Percentiles rank a stretch among this genome's conserved stretches.
These are phyloP conservation scores for Chamaecrista fasciculata DNA, from an alignment of 306 rosid species.

Conservation along the genomic window DNA sequence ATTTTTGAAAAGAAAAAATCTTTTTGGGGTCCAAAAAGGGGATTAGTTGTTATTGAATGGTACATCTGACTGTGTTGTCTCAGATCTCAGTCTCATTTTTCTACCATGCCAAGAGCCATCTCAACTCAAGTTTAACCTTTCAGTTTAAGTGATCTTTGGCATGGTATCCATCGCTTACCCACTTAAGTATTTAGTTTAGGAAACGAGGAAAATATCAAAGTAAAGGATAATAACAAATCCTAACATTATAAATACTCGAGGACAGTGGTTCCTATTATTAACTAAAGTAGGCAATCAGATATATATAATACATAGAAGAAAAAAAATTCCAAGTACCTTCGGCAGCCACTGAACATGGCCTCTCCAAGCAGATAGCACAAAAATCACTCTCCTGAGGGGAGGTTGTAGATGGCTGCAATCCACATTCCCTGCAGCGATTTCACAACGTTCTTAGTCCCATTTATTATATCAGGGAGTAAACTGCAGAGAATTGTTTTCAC, in stretches of 20 bases:
- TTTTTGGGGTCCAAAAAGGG: too few species aligned
- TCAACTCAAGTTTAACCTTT: too few species aligned
- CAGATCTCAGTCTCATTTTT: neutral
- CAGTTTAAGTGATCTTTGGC: neutral
- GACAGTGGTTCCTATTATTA: neutral
- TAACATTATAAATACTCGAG: neutral
- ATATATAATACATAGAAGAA: slow-evolving; percentile 15
- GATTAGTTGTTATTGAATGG: neutral
- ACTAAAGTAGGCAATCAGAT: slow-evolving; percentile 6
- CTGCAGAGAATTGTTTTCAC: slow-evolving; percentile 2
- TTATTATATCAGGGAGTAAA: slow-evolving; percentile 16
- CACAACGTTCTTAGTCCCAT: slow-evolving; percentile 28
- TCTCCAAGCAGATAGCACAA: slow-evolving; percentile 95
- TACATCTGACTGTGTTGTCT: neutral
- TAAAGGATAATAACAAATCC: neutral
- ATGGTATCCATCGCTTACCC: neutral
- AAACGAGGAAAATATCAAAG: neutral
- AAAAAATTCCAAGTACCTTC: slow-evolving; percentile 52
- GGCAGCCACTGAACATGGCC: slow-evolving; percentile 82
- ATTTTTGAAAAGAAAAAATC: too few species aligned
- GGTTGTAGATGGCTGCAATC: slow-evolving; percentile 59
- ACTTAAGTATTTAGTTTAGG: neutral
- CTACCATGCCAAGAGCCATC: too few species aligned
- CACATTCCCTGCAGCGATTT: slow-evolving; percentile 73
- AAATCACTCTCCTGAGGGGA: slow-evolving; percentile 61